phyloP scores from a whole-genome alignment of 805 yeast species.

The Metschnikowia hibisci region DNA sequence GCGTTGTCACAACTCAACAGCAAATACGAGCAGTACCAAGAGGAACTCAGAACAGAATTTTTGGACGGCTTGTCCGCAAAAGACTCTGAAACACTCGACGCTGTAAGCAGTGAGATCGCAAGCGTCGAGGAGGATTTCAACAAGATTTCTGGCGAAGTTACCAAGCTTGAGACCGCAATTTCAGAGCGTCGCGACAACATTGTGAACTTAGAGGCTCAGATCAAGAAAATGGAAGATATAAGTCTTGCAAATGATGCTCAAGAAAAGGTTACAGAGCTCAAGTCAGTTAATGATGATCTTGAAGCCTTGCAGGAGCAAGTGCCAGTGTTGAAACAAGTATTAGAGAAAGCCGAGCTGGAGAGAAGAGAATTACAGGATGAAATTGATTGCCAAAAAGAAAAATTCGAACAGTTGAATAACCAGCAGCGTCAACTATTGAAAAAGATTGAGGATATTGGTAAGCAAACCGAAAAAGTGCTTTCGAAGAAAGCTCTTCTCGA shows the following conservation, averaged over 20 bases:
- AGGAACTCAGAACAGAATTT: slow-evolving; percentile 55
- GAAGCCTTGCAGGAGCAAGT: slow-evolving; percentile 20
- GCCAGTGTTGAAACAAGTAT: slow-evolving; percentile 24
- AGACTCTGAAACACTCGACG: slow-evolving; percentile 44
- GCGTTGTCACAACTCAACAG: slow-evolving; percentile 11
- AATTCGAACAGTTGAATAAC: slow-evolving; percentile 48
- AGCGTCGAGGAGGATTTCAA: slow-evolving; percentile 39
- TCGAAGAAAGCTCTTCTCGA: slow-evolving; percentile 58
- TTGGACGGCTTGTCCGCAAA: slow-evolving; percentile 45
- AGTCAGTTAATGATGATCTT: slow-evolving; percentile 23
- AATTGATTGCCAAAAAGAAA: slow-evolving; percentile 34
- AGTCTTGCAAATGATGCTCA: slow-evolving; percentile 4
- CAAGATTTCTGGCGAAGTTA: slow-evolving; percentile 34
- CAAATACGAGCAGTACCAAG: slow-evolving; percentile 40
- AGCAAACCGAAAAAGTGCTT: slow-evolving; percentile 59
- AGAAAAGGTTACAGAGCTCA: slow-evolving; percentile 23
- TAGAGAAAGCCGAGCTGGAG: slow-evolving; percentile 25
- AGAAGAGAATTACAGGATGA: slow-evolving; percentile 18
- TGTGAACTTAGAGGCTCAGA: slow-evolving; percentile 9
- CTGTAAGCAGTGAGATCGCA: slow-evolving; percentile 34
- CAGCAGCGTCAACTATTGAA: slow-evolving; percentile 52
- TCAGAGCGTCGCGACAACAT: slow-evolving; percentile 10
- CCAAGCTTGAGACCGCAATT: slow-evolving; percentile 45
- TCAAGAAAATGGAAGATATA: slow-evolving; percentile 8
- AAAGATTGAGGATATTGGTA: slow-evolving; percentile 58